phyloP scores from a whole-genome alignment of 2,329 filamentous ascomycete species.

The Penicillium sp. region DNA sequence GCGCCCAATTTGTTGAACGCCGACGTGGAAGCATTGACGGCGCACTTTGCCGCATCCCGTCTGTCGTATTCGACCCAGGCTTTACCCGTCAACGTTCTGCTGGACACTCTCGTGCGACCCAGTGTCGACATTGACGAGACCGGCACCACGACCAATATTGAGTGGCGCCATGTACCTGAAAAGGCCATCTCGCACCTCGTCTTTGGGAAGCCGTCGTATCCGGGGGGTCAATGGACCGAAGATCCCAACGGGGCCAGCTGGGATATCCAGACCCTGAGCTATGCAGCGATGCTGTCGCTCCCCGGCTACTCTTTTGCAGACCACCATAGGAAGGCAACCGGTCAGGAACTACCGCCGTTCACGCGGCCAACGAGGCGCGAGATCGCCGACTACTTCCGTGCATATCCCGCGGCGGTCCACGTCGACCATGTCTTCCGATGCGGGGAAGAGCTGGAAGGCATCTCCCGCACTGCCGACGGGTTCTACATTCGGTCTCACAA shows the following conservation, averaged over 20 bases:
- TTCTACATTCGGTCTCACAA: conserved; percentile 50
- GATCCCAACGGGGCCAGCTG: conserved; percentile 49
- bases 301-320: conserved; percentile 56
- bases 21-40: conserved; percentile 48
- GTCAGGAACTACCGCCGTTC: conserved; percentile 46
- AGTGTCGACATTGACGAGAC: conserved; percentile 55
- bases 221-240: conserved; percentile 58
- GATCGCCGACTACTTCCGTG: conserved; percentile 52
- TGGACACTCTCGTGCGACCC: conserved; percentile 56
- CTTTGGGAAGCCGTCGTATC: conserved; percentile 47
- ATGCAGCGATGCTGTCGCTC: conserved; percentile 57
- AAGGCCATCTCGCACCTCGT: conserved; percentile 51
- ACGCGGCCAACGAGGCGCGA: conserved; percentile 52
- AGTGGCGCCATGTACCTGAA: conserved; percentile 50
- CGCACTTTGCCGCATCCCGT: conserved; percentile 54
- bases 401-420: conserved; percentile 51
- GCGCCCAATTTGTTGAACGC: conserved; percentile 46
- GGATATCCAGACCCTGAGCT: conserved; percentile 57
- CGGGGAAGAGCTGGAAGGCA: conserved; percentile 38
- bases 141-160: conserved; percentile 47
- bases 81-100: conserved; percentile 55
- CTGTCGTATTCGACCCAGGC: conserved; percentile 59
- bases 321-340: conserved; percentile 44
- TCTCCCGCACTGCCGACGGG: conserved; percentile 44
- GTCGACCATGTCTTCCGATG: conserved; percentile 48